Conservation (phyloP, 805 yeast genomes). For the Teunomyces funiuensis region DNA sequence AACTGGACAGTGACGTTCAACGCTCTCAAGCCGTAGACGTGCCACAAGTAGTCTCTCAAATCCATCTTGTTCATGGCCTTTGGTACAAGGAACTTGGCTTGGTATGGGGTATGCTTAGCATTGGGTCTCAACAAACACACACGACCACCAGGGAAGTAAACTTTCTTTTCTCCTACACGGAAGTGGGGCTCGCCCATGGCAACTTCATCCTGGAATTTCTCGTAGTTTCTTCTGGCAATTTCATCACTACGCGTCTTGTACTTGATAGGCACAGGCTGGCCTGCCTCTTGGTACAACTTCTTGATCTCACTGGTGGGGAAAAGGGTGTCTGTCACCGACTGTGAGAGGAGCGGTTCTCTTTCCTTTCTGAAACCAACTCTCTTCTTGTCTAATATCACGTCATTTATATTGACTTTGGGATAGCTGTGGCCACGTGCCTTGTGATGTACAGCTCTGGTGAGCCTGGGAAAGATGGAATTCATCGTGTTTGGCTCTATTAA, state of each 20-base stretch:
- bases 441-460: slow-evolving; percentile 27
- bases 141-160: slow-evolving; percentile 85
- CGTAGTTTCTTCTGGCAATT: slow-evolving; percentile 39
- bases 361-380: slow-evolving; percentile 39
- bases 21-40: slow-evolving; percentile 87
- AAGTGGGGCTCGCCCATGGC: slow-evolving; percentile 75
- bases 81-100: slow-evolving; percentile 95
- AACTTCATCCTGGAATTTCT: slow-evolving; percentile 49
- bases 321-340: slow-evolving; percentile 39
- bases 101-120: slow-evolving; percentile 96
- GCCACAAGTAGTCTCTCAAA: slow-evolving; percentile 88
- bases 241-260: slow-evolving; percentile 33
- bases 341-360: slow-evolving; percentile 40
- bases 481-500: slow-evolving; percentile 1
- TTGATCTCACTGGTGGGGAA: slow-evolving; percentile 39
- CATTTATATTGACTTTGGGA: slow-evolving; percentile 40
- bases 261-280: slow-evolving; percentile 44
- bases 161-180: slow-evolving; percentile 70
- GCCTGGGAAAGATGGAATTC: slow-evolving; percentile 3
- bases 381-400: slow-evolving; percentile 39
- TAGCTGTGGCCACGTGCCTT: slow-evolving; percentile 31
- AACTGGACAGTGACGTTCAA: slow-evolving; percentile 85
- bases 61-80: slow-evolving; percentile 91
- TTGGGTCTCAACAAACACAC: slow-evolving; percentile 81
- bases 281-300: slow-evolving; percentile 33